Percentiles rank a stretch among this genome's conserved stretches.
Conservation (phyloP, 306 rosid species). For the Vigna hirtella region DNA sequence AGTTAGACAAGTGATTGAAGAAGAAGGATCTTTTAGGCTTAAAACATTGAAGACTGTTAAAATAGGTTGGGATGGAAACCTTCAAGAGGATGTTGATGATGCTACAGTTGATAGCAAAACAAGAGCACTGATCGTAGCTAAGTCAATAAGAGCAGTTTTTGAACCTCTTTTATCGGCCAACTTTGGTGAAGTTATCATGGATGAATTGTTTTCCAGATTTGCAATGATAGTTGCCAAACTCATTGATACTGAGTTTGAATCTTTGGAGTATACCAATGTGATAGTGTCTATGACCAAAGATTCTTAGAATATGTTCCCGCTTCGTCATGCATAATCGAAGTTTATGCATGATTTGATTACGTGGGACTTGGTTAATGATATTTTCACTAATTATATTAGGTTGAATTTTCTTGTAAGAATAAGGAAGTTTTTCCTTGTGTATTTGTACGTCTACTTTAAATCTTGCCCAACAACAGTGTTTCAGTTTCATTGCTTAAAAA, state of each 20-base stretch:
- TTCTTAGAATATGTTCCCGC: neutral
- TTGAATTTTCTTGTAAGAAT: too few species aligned
- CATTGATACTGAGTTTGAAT: slow-evolving; percentile 35
- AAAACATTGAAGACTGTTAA: slow-evolving; percentile 17
- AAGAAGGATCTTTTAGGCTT: slow-evolving; percentile 53
- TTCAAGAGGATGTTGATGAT: neutral
- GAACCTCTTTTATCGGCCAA: slow-evolving; percentile 52
- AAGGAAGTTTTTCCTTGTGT: too few species aligned
- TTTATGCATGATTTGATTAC: too few species aligned
- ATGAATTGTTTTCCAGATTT: slow-evolving; percentile 53
- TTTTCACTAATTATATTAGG: too few species aligned
- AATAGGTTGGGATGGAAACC: slow-evolving; percentile 34
- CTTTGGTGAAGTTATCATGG: slow-evolving; percentile 52
- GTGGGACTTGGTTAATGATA: too few species aligned
- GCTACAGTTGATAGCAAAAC: neutral
- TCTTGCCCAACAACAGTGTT: too few species aligned
- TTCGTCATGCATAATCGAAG: too few species aligned
- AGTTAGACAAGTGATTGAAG: slow-evolving; percentile 46
- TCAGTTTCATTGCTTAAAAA: too few species aligned
- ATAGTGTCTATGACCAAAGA: slow-evolving; percentile 39
- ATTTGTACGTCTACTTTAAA: too few species aligned
- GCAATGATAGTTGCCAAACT: slow-evolving; percentile 15
- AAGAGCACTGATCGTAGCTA: slow-evolving; percentile 34
- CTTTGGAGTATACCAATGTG: slow-evolving; percentile 15
- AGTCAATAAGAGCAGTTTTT: slow-evolving; percentile 42